These are phyloP conservation scores for Lichtheimia ramosa DNA, from an alignment of 371 early-diverging fungal species.

Conservation along the genomic window DNA sequence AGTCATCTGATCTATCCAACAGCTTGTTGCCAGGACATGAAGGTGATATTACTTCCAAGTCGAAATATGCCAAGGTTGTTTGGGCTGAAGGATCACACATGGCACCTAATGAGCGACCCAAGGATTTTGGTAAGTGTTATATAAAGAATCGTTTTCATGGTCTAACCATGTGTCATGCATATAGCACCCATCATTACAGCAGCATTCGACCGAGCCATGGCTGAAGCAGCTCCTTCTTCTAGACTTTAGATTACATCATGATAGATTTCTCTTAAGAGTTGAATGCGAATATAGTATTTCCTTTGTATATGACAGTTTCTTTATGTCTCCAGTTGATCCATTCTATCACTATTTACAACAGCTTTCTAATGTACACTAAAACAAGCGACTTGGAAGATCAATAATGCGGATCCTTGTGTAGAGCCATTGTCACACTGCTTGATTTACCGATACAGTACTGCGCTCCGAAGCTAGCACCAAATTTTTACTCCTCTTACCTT, in stretches of 20 bases:
- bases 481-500: too few relatives aligned
- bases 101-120: conserved; percentile 36
- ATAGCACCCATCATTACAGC: not conserved
- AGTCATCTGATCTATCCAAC: not conserved
- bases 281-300: too few relatives aligned
- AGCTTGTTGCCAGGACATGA: conserved; percentile 7
- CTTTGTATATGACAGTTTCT: too few relatives aligned
- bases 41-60: conserved; percentile 1
- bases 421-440: too few relatives aligned
- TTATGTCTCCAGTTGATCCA: too few relatives aligned
- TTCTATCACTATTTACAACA: too few relatives aligned
- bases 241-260: not conserved
- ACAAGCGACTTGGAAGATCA: too few relatives aligned
- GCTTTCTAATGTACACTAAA: too few relatives aligned
- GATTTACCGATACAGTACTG: too few relatives aligned
- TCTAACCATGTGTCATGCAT: not conserved
- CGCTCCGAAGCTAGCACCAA: too few relatives aligned
- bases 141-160: not conserved
- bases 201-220: not conserved
- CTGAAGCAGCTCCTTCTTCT: not conserved
- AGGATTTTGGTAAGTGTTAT: conserved; percentile 5
- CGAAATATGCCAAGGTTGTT: conserved; percentile 13
- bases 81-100: conserved; percentile 37
- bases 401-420: too few relatives aligned
- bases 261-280: too few relatives aligned